Evolutionary conservation across 2,329 filamentous ascomycete genomes (phyloP), one percentile per base, ranked within the genome.

Genomic region (Clarireedia hainanense): DNA sequence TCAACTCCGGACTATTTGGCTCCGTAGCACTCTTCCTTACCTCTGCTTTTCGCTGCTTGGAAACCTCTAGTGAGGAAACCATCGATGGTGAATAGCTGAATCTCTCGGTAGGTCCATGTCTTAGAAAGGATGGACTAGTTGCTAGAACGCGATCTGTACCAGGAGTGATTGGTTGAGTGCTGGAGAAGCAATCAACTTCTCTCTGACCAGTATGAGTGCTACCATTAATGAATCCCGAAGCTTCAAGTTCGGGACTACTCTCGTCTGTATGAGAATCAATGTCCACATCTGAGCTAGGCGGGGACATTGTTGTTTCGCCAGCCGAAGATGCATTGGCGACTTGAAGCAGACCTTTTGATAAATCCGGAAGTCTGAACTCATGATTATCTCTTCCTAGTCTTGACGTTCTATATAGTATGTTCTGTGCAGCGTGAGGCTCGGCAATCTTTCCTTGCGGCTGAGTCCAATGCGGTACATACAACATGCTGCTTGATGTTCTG

Each of bases 201-300:
- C 50, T 53, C 9, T 56, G 39, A 7, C n/a, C 10, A 1, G 5
- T 50, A 3, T 23, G 49, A 4, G 23, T 49, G 17, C 26, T 26
- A 42, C 17, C 57, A 56, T 12, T 39, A 48, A 4, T 40, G 3
- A 47, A 14, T 10, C 65, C 63, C 3, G 30, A 34, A 12, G 30
- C 30, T 34, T 34, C 30, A 14, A 48, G 52, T 47, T 68, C 66
- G 1, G 64, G 60, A 51, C 56, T 65, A 24, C 63, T 67, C 34
- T 64, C 65, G 54, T 68, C 65, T 5, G 65, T 67, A 40, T 63
- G 63, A 5, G 66, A 65, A 55, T 68, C 65, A 17, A 65, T 52
- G 37, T 68, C 64, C 24, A 61, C 65, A 34, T 68, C 65, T 17
- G 65, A 68, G 24, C 55, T 60, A 9, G 56, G 60, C 6, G 58